Conservation (phyloP, 129 eudicot species). For the Escallonia rubra region DNA sequence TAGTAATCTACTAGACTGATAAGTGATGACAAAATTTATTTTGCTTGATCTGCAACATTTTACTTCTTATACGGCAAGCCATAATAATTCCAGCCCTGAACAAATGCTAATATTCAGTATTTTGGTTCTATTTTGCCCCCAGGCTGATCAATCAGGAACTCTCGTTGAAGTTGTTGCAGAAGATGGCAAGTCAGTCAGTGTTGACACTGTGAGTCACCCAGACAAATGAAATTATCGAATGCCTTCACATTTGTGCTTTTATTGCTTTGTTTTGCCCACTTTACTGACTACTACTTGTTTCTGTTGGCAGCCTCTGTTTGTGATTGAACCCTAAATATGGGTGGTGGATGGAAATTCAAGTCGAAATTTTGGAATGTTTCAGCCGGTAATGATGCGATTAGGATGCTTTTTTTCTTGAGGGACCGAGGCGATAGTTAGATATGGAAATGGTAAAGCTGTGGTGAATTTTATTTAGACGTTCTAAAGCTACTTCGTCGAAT, state of each 20-base stretch:
- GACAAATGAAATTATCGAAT: not conserved
- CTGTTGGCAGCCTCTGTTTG: slow-evolving; percentile 18
- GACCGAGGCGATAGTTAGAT: not conserved
- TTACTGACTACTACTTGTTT: not conserved
- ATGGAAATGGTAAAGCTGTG: not conserved
- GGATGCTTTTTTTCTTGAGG: not conserved
- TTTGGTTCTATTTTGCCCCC: not conserved
- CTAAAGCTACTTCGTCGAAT: too few species aligned
- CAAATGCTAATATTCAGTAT: not conserved
- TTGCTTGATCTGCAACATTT: too few species aligned
- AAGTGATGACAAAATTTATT: too few species aligned
- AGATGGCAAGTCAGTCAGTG: slow-evolving; percentile 55
- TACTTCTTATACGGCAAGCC: too few species aligned
- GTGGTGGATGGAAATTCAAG: not conserved
- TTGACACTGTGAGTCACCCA: slow-evolving; percentile 38
- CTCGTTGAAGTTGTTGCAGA: slow-evolving; percentile 44
- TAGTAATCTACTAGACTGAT: too few species aligned
- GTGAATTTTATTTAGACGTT: too few species aligned
- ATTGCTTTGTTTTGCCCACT: not conserved
- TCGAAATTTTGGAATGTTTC: not conserved
- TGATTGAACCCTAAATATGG: slow-evolving; percentile 14
- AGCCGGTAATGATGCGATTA: not conserved
- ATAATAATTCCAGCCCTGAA: not conserved
- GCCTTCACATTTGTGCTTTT: not conserved
- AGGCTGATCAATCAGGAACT: slow-evolving; percentile 50